Evolutionary conservation across 129 eudicot genomes (phyloP), one percentile per base, ranked within the genome.

Genomic region (Flaveria trinervia): DNA sequence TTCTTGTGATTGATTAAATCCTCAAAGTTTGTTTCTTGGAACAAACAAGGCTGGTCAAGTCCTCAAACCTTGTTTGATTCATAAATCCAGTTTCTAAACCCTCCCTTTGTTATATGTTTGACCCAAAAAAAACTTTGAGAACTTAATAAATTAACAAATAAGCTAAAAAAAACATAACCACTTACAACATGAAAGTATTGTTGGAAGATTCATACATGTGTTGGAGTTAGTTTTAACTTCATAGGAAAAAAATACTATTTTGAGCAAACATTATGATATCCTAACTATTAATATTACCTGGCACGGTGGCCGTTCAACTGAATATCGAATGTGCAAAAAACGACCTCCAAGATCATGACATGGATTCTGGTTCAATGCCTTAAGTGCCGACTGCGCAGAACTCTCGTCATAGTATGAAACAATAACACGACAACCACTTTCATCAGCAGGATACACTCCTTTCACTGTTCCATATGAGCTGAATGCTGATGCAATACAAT

Each of bases 371-470:
- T 87, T 66, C 70, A 94, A 82, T 18, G 92, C 96, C 46, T 65
- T 62, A 68, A 91, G 72, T 18, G 98, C 98, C 17, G 89, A 84
- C 71, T 79, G 68, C 0, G 98, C 91, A 72, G 89, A 84, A 50
- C 16, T 83, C 73, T 85, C 81, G 0, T 86, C 88, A 68, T 64
- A 22, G 65, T 75, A 94, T 2, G 96, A 91, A 71, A 94, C 96
- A 68, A 94, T 86, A 41, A 91, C 98, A 68, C 98, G 97, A 56
- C 90, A 86, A 16, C 97, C 97, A 73, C 84, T 91, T 20, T 87
- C 92, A 49, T 94, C 98, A 62, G 98, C 98, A 62, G 90, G 86
- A 73, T 83, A 87, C 17, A 93, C 98, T 44, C 98, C 98, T 65
- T 75, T 84, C 1, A 93, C 84, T 41, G 78, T 72, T 30, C 98